Evolutionary conservation across 768 basidiomycete species (phyloP), one percentile per base, ranked within the genome.

Genomic region (Calocera cornea): DNA sequence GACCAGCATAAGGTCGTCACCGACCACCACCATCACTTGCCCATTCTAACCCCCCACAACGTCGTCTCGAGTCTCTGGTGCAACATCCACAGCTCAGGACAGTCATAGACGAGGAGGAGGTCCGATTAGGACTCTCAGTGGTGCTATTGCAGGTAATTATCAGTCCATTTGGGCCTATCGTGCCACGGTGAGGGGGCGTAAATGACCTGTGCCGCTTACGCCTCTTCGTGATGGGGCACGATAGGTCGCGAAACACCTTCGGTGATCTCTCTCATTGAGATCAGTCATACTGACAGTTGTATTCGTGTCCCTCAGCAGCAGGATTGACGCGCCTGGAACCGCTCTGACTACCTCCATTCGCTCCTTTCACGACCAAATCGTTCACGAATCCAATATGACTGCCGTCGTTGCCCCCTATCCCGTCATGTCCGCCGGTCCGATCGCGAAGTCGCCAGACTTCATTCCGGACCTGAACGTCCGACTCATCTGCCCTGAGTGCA

Each of bases 401-500:
- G 31, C 54, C 31, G 19, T 33, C 31, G 54, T 60, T 27, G 54
- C 54, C 54, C 31, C 54, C 27, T 60, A 60, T 60, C 54, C 54
- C 11, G 54, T 60, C 54, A 60, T 60, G 54, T 29, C 54, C 31
- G 31, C 54, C 10, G 31, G 24, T 33, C 54, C 54, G 8, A 27
- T 60, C 5, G 54, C 54, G 2, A 60, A 60, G 27, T 33, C 54
- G 27, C 54, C 14, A 33, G 54, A 60, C 31, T 91, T 82, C 76
- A 89, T 87, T 33, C 90, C 90, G 38, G 91, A 93, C 77, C 82
- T 93, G 68, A 86, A 89, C 64, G 88, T 93, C 71, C 89, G 91
- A 60, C 86, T 93, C 73, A 90, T 95, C 72, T 98, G 95, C 75
- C 95, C 94, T 24, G 95, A 98, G 73, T 97, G 95, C 80, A 83